These are phyloP conservation scores for Niveomyces coronatus DNA, from an alignment of 2,329 filamentous ascomycete species.

Conservation along the genomic window DNA sequence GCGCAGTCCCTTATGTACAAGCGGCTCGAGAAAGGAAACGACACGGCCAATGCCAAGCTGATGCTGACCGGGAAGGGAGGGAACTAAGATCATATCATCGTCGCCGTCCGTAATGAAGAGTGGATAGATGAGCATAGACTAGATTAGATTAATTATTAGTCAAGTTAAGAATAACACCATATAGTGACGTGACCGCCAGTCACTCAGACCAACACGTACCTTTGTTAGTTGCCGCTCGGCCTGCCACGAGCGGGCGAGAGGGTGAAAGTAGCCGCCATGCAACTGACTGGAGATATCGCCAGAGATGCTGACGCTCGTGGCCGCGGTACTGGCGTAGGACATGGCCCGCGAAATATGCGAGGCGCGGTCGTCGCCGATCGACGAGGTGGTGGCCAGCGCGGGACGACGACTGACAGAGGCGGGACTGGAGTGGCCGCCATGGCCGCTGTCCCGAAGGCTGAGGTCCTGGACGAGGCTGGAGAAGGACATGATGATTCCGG, in stretches of 20 bases:
- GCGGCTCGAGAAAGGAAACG: slow-evolving; percentile 71
- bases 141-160: slow-evolving; percentile 9
- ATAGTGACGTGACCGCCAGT: no score
- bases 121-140: slow-evolving; percentile 98
- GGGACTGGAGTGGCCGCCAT: slow-evolving; percentile 23
- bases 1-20: slow-evolving; percentile 80
- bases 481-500: slow-evolving; percentile 52
- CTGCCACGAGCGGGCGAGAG: slow-evolving; percentile 71
- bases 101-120: slow-evolving; percentile 92
- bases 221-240: slow-evolving; percentile 78
- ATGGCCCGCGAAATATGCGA: slow-evolving; percentile 54
- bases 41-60: slow-evolving; percentile 82
- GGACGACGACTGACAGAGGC: slow-evolving; percentile 28
- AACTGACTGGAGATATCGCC: slow-evolving; percentile 75
- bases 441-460: slow-evolving; percentile 44
- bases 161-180: no score
- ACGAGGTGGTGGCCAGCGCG: slow-evolving; percentile 29
- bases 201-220: slow-evolving; percentile 34
- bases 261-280: slow-evolving; percentile 74
- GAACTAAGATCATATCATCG: slow-evolving; percentile 82
- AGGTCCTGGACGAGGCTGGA: slow-evolving; percentile 58
- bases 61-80: slow-evolving; percentile 82
- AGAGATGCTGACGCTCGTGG: slow-evolving; percentile 58
- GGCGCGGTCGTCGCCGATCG: slow-evolving; percentile 46
- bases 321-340: slow-evolving; percentile 56